Conservation (phyloP, 495 filamentous ascomycete species). For the Tuber microsphaerosporum region DNA sequence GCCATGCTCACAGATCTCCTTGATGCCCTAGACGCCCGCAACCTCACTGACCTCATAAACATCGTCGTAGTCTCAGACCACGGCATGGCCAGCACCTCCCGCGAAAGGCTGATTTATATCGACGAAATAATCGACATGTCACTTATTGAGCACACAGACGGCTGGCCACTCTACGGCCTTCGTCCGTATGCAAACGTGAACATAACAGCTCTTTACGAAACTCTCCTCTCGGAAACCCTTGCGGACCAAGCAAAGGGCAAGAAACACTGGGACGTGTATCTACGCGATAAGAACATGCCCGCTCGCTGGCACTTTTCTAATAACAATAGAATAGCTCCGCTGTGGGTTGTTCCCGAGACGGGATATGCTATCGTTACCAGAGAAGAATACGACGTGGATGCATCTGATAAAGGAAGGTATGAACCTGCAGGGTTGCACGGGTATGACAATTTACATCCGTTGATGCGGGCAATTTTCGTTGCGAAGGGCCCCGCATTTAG, state of each 20-base stretch:
- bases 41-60: constrained; percentile 83
- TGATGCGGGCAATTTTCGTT: constrained; percentile 90
- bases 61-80: constrained; percentile 98
- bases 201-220: constrained; percentile 50
- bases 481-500: constrained; percentile 76
- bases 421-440: constrained; percentile 76
- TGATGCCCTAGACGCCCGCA: constrained; percentile 66
- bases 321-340: constrained; percentile 78
- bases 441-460: constrained; percentile 79
- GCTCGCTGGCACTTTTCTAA: constrained; percentile 77
- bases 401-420: constrained; percentile 55
- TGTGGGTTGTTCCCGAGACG: constrained; percentile 85
- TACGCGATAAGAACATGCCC: constrained; percentile 74
- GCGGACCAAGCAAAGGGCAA: constrained; percentile 45
- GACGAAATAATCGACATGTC: constrained; percentile 55
- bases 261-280: constrained; percentile 72
- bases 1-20: constrained; percentile 69
- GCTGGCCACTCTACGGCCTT: constrained; percentile 88
- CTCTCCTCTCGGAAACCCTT: constrained; percentile 47
- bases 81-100: constrained; percentile 90
- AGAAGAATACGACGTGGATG: constrained; percentile 64
- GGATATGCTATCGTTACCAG: constrained; percentile 83
- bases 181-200: constrained; percentile 63
- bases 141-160: constrained; percentile 79
- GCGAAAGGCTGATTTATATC: constrained; percentile 76